A percentile compares a stretch with the other conserved stretches of the same genome.
These are phyloP conservation scores for Bisporella sp. DNA, from an alignment of 2,329 filamentous ascomycete species.

Conservation along the genomic window DNA sequence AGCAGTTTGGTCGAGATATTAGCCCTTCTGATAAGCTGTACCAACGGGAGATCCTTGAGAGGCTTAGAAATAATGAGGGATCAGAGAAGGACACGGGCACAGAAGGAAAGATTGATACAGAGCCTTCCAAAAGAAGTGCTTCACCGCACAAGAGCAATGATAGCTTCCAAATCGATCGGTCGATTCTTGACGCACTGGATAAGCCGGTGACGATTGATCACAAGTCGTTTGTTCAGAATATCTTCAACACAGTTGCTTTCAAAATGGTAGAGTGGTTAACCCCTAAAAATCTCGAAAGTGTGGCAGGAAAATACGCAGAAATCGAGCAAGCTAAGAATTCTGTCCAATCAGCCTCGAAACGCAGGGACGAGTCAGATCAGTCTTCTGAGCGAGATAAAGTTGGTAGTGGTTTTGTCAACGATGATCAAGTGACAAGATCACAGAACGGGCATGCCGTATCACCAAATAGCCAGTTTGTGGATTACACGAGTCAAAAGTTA, in stretches of 20 bases:
- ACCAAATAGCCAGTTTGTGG: too few relatives aligned
- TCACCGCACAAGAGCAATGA: background rate
- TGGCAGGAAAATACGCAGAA: too few relatives aligned
- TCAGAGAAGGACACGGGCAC: background rate
- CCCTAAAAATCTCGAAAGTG: slow-evolving; percentile 33
- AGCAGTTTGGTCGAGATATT: background rate
- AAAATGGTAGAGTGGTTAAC: slow-evolving; percentile 68
- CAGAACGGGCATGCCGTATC: too few relatives aligned
- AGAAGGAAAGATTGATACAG: background rate
- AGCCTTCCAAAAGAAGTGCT: background rate
- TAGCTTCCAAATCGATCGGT: background rate
- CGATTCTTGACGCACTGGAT: slow-evolving; percentile 8
- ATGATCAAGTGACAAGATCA: too few relatives aligned
- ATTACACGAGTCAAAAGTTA: too few relatives aligned
- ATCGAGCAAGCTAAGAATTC: too few relatives aligned
- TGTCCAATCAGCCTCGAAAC: too few relatives aligned
- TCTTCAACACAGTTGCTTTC: slow-evolving; percentile 59
- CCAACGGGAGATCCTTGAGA: background rate
- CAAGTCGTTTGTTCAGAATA: slow-evolving; percentile 56
- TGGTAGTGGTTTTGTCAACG: too few relatives aligned
- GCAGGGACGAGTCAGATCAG: too few relatives aligned
- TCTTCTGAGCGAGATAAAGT: too few relatives aligned
- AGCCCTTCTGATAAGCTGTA: background rate
- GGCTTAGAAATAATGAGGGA: background rate
- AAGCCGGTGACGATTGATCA: slow-evolving; percentile 41